Base-by-base conservation (phyloP, 1,139 yeast species). In the Torulaspora pretoriensis region DNA sequence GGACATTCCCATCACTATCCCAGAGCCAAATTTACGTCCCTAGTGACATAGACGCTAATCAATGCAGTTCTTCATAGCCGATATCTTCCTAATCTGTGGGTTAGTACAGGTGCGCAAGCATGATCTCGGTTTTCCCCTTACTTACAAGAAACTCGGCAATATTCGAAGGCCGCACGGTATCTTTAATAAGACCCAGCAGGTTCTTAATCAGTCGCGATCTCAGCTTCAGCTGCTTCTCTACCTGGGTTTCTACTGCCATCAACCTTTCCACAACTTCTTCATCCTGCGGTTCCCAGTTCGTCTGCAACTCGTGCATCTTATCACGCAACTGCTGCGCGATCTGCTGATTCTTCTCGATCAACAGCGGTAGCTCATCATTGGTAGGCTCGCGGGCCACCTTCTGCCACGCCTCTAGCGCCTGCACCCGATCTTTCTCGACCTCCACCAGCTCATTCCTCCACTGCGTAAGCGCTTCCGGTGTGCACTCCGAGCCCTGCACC, bases 61-160 rank as follows among this genome's bases (percentile, higher is more conserved):
- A 14, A 17, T 22, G 19, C 13, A 40, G 25, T 16, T 40, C 36
- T 31, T 55, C 60, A 25, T 42, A 48, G 16, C 62, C 60, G 24
- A 57, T 42, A 10, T 50, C 54, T 32, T 57, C 62, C 56, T 54
- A 36, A 26, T 31, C 13, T 24, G 10, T n/a, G 24, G 13, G 38
- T 40, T 40, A 40, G 43, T 40, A 34, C 4, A 23, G 14, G 17
- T 14, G 23, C 13, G 12, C 23, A 10, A 16, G 12, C 12, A n/a
- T 22, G 12, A 19, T 8, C 16, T n/a, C 5, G n/a, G 22, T 19
- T 27, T 14, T 13, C 27, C 26, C n/a, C 8, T 14, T 32, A 54
- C 60, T 46, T 55, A 55, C 60, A 33, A 59, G 40, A 27, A 56
- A 55, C 25, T 54, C 61, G 23, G 48, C 46, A 43, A 56, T 43